Base-by-base conservation (phyloP, 1,284 basidiomycete genomes). In the Trichosporon faecale region DNA sequence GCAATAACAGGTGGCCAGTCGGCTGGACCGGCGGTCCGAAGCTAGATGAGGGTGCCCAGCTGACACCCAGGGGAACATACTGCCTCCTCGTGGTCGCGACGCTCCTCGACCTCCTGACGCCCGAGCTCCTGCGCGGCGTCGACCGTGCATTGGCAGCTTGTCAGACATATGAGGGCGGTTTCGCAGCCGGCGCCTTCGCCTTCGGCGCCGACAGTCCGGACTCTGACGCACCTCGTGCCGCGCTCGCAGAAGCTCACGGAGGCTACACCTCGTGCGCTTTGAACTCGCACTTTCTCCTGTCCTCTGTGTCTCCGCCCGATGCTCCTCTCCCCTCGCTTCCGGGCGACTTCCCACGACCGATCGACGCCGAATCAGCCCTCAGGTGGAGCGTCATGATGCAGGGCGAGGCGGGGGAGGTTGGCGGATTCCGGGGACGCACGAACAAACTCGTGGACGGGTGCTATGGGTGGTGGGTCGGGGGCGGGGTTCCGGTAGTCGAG, bases 361-460 rank as follows among this genome's bases (percentile, higher is more conserved):
- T 95, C 75, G 87, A 97, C 76, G 84, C 87, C 0, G 82, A 85
- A 18, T 85, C 84, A 2, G 86, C 96, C 0, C 78, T 94, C 25
- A 85, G 95, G 2, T 99, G 96, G 96, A 87, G 91, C 0, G 89
- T 88, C 0, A 86, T 90, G 64, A 91, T 97, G 90, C 97, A 99
- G 80, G 95, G 94, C 0, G 83, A 85, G 0, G 89, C 90, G 29
- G 87, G 88, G 29, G 96, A 99, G 78, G 87, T 94, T 2, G 95
- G 95, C 2, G 97, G 96, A 0, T 98, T 99, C 84, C 88, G 88
- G 63, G 97, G 97, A 0, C 86, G 97, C 57, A 94, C 93, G 70
- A 99, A 99, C 83, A 99, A 99, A 84, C 88, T 99, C 14, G 96
- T 99, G 0, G 97, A 99, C 78, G 97, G 96, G 2, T 99, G 97